Base-by-base conservation (phyloP, 495 filamentous ascomycete species). In the Chaetomium tenue region DNA sequence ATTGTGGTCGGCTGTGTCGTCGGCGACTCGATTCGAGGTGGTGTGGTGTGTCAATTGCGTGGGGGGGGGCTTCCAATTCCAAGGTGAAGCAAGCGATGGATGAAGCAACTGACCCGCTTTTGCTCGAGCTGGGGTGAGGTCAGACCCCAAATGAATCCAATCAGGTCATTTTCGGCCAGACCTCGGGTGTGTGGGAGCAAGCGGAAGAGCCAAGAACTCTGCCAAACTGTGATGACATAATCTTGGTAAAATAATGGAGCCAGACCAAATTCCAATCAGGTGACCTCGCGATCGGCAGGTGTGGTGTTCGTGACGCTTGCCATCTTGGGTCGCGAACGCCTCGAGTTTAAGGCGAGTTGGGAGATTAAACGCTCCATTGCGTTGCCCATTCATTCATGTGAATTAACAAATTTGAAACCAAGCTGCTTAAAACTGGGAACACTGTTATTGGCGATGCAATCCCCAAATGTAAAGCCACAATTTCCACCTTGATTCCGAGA, bases 1-100 rank as follows among this genome's bases (percentile, higher is more conserved):
- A 91, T 91, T n/a, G 42, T 71, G 62, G 40, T 64, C n/a, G 53
- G 22, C 26, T 58, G 56, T 7, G 56, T 63, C n/a, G 48, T 20
- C 33, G 51, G 33, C 51, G 61, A n/a, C 39, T 63, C 55, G 58
- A 18, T 56, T 40, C 30, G 54, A 22, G 51, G 18, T 59, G 53
- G 44, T 65, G 60, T 7, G 37, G 59, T 63, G 67, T 58, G 39
- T 60, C 61, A 58, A 62, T 56, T 50, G 39, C 16, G 30, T 22
- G 37, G 20, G 39, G 37, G 20, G 55, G 33, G 8, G 56, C 46
- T 46, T 51, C n/a, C n/a, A n/a, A n/a, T n/a, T 42, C 44, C 46
- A 28, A 54, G 22, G 30, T 59, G 11, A n/a, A 28, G 44, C 30
- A 52, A 44, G 20, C 59, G 54, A 63, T 60, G 63, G 23, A 58